Base-by-base conservation (phyloP, 2,329 filamentous ascomycete species). In the Sphaerulina populicola region DNA sequence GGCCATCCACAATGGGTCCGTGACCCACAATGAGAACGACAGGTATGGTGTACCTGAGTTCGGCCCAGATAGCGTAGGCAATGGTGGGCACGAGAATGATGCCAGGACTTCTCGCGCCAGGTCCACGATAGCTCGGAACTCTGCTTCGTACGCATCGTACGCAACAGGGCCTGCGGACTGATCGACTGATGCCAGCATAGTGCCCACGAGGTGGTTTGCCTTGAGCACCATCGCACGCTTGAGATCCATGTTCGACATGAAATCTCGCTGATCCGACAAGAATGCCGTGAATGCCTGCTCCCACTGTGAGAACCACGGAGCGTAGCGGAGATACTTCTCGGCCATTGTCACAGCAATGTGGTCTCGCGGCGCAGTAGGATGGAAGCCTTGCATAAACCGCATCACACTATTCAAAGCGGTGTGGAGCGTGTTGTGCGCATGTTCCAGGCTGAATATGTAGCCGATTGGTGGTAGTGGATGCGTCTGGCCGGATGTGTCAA, bases 191-290 rank as follows among this genome's bases (percentile, higher is more conserved):
- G 64, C 59, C 15, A 65, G 60, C 63, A 66, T 62, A 8, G 59
- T 64, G 10, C 62, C 62, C 23, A 65, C 63, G 21, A 66, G 55
- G 44, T 66, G 63, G 44, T 66, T 65, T 21, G 64, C 60, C 48
- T 65, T 65, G n/a, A 66, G 57, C n/a, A 66, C 63, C 62, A 66
- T 65, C 2, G 63, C 62, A 21, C 63, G 58, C 51, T 66, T 66
- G 42, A 63, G 54, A 48, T 66, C 63, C 52, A 62, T 58, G 49
- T 64, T 61, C 27, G 55, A 53, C 55, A 66, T 60, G 50, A 49
- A 53, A 18, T 57, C 60, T 29, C 58, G 56, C 40, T 59, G 54
- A 6, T 58, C 55, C 5, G 60, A 58, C 11, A 66, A 51, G 40
- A 57, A 65, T 1, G 50, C 33, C 7, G 62, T 63, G 49, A 65